Evolutionary conservation across 2,329 filamentous ascomycete species (phyloP), one percentile per base, ranked within the genome.

Genomic region (Penicillium italicum): DNA sequence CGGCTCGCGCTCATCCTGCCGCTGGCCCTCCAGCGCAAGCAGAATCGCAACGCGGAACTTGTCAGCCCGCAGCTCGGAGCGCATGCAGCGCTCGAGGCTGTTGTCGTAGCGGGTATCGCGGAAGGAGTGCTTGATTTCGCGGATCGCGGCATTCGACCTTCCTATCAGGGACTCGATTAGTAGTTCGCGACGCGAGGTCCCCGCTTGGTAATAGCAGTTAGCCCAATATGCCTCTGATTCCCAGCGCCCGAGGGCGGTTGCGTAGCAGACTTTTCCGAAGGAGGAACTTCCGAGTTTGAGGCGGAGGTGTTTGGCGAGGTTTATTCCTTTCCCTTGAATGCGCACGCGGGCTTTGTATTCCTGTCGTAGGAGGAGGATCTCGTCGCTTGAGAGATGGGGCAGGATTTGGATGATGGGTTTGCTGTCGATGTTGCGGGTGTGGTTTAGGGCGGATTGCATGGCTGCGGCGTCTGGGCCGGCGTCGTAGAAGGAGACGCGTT

Each of bases 191-290:
- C 91, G 83, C 8, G 87, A 90, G 66, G 87, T 89, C 72, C 93
- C 89, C 36, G 87, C 87, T 70, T 97, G 93, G 76, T 97, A 97
- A 87, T 91, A 97, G 74, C 91, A 96, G 72, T 97, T 97, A 57
- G 93, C 91, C 92, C 94, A 99, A 79, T 96, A 96, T 0, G 91
- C 90, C 73, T 99, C 94, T 64, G 86, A 88, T 76, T 97, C 94
- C 87, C 91, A 97, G 50, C 83, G 83, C 10, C 94, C 94, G 0
- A 97, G 82, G 0, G 93, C 91, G 2, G 90, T 92, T 4, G 92
- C 86, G 72, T 97, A 97, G 68, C 88, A 91, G 7, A 89, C 89
- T 75, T 97, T 97, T 76, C 92, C 93, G 62, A 97, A 86, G 31
- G 69, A 60, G 28, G 64, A 69, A 64, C 85, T 86, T 18, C 75